A percentile compares a stretch with the other conserved stretches of the same genome.
These are phyloP conservation scores for Mariannaea sp. DNA, from an alignment of 2,329 filamentous ascomycete genomes.

Conservation along the genomic window DNA sequence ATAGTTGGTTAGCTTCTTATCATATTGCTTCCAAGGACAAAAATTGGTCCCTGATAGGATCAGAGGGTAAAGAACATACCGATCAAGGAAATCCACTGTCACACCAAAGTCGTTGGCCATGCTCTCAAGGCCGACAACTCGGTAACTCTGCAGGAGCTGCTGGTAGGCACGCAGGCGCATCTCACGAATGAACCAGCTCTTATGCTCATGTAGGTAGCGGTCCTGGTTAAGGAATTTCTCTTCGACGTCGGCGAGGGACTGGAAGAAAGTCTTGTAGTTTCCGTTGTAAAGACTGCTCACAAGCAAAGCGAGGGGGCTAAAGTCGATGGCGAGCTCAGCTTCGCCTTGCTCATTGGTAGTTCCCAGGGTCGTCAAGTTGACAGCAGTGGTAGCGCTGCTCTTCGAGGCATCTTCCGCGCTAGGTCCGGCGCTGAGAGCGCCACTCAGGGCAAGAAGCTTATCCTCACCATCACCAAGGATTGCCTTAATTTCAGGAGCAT, in stretches of 20 bases:
- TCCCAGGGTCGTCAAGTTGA: conserved; percentile 88
- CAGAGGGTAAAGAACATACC: conserved; percentile 69
- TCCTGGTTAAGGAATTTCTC: conserved; percentile 93
- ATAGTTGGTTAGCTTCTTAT: conserved; percentile 8
- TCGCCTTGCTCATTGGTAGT: conserved; percentile 73
- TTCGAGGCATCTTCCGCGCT: conserved; percentile 73
- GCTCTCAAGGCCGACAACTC: conserved; percentile 92
- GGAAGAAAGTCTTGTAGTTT: conserved; percentile 93
- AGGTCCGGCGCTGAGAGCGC: conserved; percentile 79
- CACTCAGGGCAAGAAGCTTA: conserved; percentile 80
- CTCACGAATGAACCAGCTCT: conserved; percentile 95
- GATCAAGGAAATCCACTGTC: conserved; percentile 93
- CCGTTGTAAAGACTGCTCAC: conserved; percentile 92
- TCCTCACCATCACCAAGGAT: conserved; percentile 91
- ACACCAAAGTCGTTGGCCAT: conserved; percentile 98
- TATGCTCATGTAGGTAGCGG: conserved; percentile 94
- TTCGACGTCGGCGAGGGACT: conserved; percentile 85
- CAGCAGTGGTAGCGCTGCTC: conserved; percentile 61
- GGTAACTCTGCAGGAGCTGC: conserved; percentile 95
- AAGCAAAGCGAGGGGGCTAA: conserved; percentile 82
- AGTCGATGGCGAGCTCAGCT: conserved; percentile 82
- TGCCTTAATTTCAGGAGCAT: conserved; percentile 97
- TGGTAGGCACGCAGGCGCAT: conserved; percentile 97
- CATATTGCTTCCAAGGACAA: no score
- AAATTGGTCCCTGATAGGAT: not conserved